A percentile compares a stretch with the other conserved stretches of the same genome.
Conservation (phyloP, 495 filamentous ascomycete species). For the Annulohypoxylon maeteangense region DNA sequence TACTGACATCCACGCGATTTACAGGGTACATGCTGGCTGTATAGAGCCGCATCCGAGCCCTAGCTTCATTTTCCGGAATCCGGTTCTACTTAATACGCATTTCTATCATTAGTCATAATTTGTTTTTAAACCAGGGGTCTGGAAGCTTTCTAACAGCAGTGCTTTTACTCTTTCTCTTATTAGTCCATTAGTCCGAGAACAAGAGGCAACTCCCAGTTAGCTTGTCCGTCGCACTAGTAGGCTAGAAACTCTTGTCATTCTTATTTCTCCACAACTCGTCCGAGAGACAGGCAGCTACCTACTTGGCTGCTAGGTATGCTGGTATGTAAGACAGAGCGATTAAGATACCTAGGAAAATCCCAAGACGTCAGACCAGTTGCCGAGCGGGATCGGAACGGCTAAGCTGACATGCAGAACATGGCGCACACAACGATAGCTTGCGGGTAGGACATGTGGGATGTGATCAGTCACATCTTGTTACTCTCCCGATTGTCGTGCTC, state of each 20-base stretch:
- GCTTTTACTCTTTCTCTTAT: background rate
- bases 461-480: constrained; percentile 26
- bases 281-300: background rate
- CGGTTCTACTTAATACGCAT: background rate
- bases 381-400: constrained; percentile 41
- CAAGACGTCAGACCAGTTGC: constrained; percentile 26
- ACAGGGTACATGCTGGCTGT: constrained; percentile 21
- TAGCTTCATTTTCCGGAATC: constrained; percentile 17
- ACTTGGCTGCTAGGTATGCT: too few relatives aligned
- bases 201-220: background rate
- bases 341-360: constrained; percentile 7
- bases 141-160: constrained; percentile 9
- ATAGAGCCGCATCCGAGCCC: constrained; percentile 39
- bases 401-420: constrained; percentile 31
- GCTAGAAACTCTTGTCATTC: background rate
- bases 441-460: constrained; percentile 14
- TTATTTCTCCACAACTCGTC: background rate
- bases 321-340: background rate
- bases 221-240: background rate
- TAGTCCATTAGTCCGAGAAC: background rate
- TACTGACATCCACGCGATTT: constrained; percentile 17
- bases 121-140: constrained; percentile 16
- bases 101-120: background rate
- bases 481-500: background rate
- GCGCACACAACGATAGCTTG: background rate